These are phyloP conservation scores for Boletellus emodensis DNA, from an alignment of 768 basidiomycete species.

Conservation along the genomic window DNA sequence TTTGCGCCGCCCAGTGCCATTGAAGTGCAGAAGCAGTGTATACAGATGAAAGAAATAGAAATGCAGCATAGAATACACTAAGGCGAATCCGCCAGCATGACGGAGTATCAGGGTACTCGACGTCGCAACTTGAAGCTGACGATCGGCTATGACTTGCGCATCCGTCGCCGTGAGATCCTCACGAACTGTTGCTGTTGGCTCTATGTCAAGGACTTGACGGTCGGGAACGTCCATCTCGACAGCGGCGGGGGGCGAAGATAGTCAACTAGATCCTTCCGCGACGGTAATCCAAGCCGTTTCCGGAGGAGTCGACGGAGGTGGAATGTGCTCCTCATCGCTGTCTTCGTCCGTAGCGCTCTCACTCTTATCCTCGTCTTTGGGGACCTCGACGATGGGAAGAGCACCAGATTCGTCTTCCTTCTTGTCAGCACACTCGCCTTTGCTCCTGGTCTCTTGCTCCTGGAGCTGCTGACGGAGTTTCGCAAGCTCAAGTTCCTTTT, in stretches of 20 bases:
- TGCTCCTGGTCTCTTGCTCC: constrained; percentile 49
- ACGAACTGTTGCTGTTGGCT: constrained; percentile 20
- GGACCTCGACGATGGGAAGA: constrained; percentile 1
- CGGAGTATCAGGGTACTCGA: constrained; percentile 27
- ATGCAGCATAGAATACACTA: constrained; percentile 40
- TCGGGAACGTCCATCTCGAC: constrained; percentile 16
- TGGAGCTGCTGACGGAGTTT: constrained; percentile 50
- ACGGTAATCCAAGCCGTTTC: constrained; percentile 30
- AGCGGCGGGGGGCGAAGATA: constrained; percentile 20
- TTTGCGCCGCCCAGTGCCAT: constrained; percentile 26
- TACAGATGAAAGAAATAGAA: constrained; percentile 44
- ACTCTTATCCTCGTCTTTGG: constrained; percentile 30
- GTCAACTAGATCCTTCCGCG: constrained; percentile 29
- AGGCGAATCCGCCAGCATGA: constrained; percentile 33
- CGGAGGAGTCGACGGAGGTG: constrained; percentile 29
- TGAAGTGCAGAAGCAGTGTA: constrained; percentile 37
- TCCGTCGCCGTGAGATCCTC: constrained; percentile 23
- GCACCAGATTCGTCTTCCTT: constrained; percentile 35
- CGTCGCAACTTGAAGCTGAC: constrained; percentile 25
- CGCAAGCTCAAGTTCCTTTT: constrained; percentile 57
- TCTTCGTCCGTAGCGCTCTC: constrained; percentile 36
- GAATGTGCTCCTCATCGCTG: constrained; percentile 41
- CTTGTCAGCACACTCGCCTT: constrained; percentile 42
- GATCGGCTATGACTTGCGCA: constrained; percentile 16
- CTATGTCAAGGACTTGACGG: constrained; percentile 21